These are phyloP conservation scores for Colletotrichum phormii DNA, from an alignment of 2,329 filamentous ascomycete genomes.

Conservation along the genomic window DNA sequence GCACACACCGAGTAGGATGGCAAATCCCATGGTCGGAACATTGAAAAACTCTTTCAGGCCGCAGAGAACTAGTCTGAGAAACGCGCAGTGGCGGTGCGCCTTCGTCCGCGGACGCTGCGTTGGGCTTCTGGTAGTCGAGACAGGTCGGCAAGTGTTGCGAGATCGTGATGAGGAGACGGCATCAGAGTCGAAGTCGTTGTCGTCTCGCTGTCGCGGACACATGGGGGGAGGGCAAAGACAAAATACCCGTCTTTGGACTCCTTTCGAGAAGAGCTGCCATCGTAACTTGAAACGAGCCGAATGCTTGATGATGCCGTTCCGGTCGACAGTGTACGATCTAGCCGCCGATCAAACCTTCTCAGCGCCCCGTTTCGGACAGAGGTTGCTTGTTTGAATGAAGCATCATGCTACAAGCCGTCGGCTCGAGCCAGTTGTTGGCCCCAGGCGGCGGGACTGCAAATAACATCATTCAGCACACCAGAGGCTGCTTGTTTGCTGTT, in stretches of 20 bases:
- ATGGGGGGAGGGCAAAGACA: not conserved
- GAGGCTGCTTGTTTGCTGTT: not conserved
- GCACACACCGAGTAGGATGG: not conserved
- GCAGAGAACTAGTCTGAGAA: not conserved
- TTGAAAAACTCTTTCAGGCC: constrained; percentile 3
- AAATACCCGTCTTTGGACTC: not conserved
- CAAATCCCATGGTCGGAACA: constrained; percentile 6
- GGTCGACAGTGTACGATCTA: constrained; percentile 6
- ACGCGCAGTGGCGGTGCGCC: constrained; percentile 1
- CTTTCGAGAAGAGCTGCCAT: not conserved
- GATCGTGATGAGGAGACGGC: not conserved
- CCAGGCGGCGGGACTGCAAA: constrained; percentile 1
- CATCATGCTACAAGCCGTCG: constrained; percentile 11
- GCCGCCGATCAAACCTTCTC: not conserved
- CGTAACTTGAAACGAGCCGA: constrained; percentile 1
- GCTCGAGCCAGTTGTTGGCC: constrained; percentile 6
- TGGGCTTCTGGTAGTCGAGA: not conserved
- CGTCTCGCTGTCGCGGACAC: not conserved
- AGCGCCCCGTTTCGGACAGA: not conserved
- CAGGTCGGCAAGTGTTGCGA: constrained; percentile 16
- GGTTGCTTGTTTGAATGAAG: constrained; percentile 26
- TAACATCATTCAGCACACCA: not conserved
- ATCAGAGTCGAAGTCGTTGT: not conserved
- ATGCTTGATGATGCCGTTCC: constrained; percentile 3
- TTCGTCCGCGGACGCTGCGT: not conserved